A percentile compares a stretch with the other conserved stretches of the same genome.
These are phyloP conservation scores for Backusella mclennaniae DNA, from an alignment of 192 early-diverging fungal genomes.

Conservation along the genomic window DNA sequence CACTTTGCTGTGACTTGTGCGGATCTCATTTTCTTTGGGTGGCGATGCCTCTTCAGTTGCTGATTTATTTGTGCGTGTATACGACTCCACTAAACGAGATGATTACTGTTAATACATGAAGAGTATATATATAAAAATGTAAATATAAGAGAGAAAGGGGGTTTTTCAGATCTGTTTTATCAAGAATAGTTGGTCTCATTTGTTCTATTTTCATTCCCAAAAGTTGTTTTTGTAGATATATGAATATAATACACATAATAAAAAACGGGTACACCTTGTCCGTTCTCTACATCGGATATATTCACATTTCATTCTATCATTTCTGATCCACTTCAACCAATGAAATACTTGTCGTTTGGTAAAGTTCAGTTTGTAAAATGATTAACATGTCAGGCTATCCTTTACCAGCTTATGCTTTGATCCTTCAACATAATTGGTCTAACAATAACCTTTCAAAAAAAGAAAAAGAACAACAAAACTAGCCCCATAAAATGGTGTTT, in stretches of 20 bases:
- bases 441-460: conserved; percentile 10
- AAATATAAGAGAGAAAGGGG: neutral
- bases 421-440: conserved; percentile 13
- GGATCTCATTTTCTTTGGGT: conserved; percentile 33
- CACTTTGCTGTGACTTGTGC: conserved; percentile 15
- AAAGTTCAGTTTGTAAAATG: conserved; percentile 27
- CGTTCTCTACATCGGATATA: neutral
- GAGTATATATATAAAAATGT: neutral
- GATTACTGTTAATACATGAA: no score
- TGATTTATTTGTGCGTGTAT: conserved; percentile 15
- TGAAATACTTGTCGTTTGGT: neutral
- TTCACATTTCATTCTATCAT: conserved; percentile 13
- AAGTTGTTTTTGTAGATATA: neutral
- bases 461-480: neutral
- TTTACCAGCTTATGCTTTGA: conserved; percentile 23
- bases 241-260: no score
- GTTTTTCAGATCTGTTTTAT: neutral
- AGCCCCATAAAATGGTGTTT: neutral
- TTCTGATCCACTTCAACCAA: conserved; percentile 18
- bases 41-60: neutral
- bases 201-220: neutral
- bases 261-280: neutral
- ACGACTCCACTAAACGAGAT: conserved; percentile 25
- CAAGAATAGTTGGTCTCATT: neutral
- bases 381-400: conserved; percentile 28